These are phyloP conservation scores for Pachyrhizus erosus DNA, from an alignment of 306 rosid species.

Conservation along the genomic window DNA sequence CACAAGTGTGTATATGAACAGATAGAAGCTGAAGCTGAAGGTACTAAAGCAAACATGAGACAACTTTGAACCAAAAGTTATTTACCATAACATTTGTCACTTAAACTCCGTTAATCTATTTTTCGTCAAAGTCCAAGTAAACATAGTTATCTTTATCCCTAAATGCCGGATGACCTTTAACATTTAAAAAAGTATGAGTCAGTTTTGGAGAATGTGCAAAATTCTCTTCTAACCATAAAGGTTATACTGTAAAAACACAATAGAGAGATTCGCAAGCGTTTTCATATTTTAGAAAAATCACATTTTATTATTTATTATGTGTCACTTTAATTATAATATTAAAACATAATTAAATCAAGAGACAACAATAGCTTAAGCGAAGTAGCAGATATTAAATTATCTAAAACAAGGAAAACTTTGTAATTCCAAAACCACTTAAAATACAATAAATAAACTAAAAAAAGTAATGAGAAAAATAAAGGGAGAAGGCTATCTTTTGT, in stretches of 20 bases:
- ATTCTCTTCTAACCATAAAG: constrained; percentile 54
- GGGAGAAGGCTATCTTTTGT: constrained; percentile 21
- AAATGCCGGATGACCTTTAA: constrained; percentile 78
- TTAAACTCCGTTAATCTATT: constrained; percentile 41
- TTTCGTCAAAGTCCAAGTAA: constrained; percentile 76
- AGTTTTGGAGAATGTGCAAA: constrained; percentile 66
- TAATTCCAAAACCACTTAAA: not conserved
- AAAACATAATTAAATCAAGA: not conserved
- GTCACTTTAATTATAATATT: not conserved
- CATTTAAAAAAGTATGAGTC: constrained; percentile 40
- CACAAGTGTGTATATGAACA: constrained; percentile 53
- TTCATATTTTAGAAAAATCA: not conserved
- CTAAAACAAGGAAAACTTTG: not conserved
- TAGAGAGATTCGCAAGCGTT: not conserved
- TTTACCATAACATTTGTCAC: constrained; percentile 25
- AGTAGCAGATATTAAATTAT: not conserved
- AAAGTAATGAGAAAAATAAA: not conserved
- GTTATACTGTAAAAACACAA: not conserved
- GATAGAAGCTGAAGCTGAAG: constrained; percentile 46
- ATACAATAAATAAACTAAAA: not conserved
- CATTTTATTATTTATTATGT: not conserved
- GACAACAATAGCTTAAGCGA: not conserved
- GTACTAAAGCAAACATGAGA: constrained; percentile 43
- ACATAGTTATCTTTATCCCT: constrained; percentile 70
- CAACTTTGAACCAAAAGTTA: constrained; percentile 53